phyloP scores from a whole-genome alignment of 306 rosid species.

The Styphnolobium japonicum region DNA sequence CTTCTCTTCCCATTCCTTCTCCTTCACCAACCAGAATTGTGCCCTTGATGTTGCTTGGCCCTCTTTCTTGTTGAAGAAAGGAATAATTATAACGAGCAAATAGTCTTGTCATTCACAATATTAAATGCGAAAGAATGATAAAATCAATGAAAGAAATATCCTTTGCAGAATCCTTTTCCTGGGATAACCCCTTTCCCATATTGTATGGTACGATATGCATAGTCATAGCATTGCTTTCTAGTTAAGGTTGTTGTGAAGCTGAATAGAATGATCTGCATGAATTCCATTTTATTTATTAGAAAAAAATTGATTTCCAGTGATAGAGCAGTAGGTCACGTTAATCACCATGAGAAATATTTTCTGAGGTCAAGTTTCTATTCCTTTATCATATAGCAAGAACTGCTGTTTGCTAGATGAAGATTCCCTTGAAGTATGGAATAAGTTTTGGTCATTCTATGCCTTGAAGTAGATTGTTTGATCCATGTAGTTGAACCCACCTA shows the following conservation, averaged over 20 bases:
- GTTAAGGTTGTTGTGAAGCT: neutral
- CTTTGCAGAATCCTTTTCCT: neutral
- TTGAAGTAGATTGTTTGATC: neutral
- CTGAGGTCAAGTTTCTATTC: neutral
- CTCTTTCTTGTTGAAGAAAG: no score
- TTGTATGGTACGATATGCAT: neutral
- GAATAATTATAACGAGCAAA: no score
- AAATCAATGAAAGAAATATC: neutral
- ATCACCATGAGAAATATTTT: conserved; percentile 3
- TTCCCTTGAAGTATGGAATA: neutral
- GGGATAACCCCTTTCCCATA: neutral
- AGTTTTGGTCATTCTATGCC: conserved; percentile 3
- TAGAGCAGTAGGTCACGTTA: neutral
- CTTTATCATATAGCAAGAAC: neutral
- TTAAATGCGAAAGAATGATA: neutral
- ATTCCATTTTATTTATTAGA: neutral
- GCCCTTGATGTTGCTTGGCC: neutral
- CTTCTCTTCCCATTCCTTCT: no score
- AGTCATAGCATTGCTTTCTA: neutral
- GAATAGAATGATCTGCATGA: neutral
- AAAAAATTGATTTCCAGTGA: neutral
- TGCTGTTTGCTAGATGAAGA: neutral
- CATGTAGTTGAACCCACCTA: neutral
- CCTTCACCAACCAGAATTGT: no score
- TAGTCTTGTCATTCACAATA: neutral